Conservation (phyloP, 192 early-diverging fungal species). For the Coemansia sp. region DNA sequence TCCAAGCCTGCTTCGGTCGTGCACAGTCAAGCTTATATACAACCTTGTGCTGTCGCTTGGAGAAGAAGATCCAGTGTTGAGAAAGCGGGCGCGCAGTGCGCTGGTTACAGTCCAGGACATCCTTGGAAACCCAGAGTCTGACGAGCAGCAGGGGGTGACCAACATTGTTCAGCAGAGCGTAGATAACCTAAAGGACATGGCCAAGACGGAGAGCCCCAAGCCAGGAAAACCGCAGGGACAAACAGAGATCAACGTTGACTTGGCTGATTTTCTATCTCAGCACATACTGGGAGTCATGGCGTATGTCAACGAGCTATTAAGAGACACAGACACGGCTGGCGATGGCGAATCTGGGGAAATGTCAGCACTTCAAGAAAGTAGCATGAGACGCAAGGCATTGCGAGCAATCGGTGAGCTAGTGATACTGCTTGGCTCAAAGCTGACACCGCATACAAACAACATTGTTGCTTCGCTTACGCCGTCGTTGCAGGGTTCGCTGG, state of each 20-base stretch:
- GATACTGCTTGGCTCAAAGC: conserved; percentile 24
- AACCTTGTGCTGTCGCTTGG: conserved; percentile 50
- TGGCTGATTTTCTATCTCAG: conserved; percentile 45
- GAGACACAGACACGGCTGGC: conserved; percentile 16
- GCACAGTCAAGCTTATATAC: conserved; percentile 51
- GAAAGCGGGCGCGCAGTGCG: conserved; percentile 44
- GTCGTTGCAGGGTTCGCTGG: conserved; percentile 24
- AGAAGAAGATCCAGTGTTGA: conserved; percentile 30
- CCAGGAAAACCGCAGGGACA: conserved; percentile 8
- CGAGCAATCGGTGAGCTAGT: conserved; percentile 43
- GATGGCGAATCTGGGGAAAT: neutral
- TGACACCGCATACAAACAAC: conserved; percentile 33
- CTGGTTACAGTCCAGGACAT: conserved; percentile 41
- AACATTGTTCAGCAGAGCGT: conserved; percentile 46
- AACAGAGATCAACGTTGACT: neutral
- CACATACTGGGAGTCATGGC: conserved; percentile 51
- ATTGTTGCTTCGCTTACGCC: conserved; percentile 47
- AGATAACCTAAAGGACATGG: conserved; percentile 18
- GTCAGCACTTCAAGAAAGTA: conserved; percentile 4
- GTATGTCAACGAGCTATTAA: conserved; percentile 52
- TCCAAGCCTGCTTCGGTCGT: conserved; percentile 46
- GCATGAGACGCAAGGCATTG: conserved; percentile 23
- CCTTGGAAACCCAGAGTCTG: conserved; percentile 14
- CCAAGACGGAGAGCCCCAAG: conserved; percentile 18
- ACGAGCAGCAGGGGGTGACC: conserved; percentile 27